A percentile compares a stretch with the other conserved stretches of the same genome.
These are phyloP conservation scores for Hura crepitans DNA, from an alignment of 441 rosid species.

Conservation along the genomic window DNA sequence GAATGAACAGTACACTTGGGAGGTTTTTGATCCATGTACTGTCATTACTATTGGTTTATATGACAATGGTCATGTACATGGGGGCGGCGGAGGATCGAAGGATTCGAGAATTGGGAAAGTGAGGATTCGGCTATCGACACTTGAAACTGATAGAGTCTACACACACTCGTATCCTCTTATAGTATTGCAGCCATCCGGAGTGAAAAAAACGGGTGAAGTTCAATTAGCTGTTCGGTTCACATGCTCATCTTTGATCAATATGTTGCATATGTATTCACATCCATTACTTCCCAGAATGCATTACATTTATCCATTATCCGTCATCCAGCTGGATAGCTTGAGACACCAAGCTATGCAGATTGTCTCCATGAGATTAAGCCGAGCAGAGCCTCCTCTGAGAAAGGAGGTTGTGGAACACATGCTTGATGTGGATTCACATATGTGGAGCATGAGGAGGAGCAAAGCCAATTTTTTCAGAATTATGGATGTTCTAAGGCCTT, in stretches of 20 bases:
- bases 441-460: conserved; percentile 97
- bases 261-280: conserved; percentile 76
- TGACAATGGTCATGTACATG: conserved; percentile 61
- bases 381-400: conserved; percentile 85
- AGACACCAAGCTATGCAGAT: conserved; percentile 88
- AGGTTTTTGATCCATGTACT: conserved; percentile 84
- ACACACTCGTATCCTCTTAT: conserved; percentile 88
- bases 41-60: conserved; percentile 80
- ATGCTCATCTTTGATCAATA: conserved; percentile 64
- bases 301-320: conserved; percentile 76
- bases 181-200: conserved; percentile 64
- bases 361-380: conserved; percentile 65
- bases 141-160: conserved; percentile 77
- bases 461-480: conserved; percentile 83
- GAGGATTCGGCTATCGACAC: conserved; percentile 80
- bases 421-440: conserved; percentile 85
- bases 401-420: conserved; percentile 84
- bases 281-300: conserved; percentile 90
- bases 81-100: conserved; percentile 35
- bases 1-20: conserved; percentile 97
- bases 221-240: conserved; percentile 83
- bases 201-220: conserved; percentile 77
- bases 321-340: conserved; percentile 70
- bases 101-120: conserved; percentile 82
- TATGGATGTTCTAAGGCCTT: conserved; percentile 52